Conservation (phyloP, 495 filamentous ascomycete species). For the Astrothelium subdiscretum region DNA sequence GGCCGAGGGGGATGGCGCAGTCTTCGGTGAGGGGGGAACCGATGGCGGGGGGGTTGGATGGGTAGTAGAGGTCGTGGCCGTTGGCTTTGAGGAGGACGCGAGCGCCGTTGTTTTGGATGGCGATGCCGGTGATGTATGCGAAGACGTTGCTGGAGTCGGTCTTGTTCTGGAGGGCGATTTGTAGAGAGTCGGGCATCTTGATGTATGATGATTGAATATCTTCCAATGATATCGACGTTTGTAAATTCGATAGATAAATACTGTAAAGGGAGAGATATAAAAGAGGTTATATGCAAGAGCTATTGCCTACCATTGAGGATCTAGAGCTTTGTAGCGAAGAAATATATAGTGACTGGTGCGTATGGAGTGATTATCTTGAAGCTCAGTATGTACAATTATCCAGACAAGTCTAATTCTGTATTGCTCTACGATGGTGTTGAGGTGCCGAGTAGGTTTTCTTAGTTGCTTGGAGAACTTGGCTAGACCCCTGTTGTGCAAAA, state of each 20-base stretch:
- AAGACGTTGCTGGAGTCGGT: slow-evolving; percentile 49
- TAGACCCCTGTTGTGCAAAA: background rate
- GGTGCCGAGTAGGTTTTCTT: too few relatives aligned
- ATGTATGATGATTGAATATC: background rate
- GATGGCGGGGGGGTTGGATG: slow-evolving; percentile 37
- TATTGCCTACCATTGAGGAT: background rate
- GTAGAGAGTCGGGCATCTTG: slow-evolving; percentile 17
- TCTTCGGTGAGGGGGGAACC: slow-evolving; percentile 36
- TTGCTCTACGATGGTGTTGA: background rate
- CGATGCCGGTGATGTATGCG: slow-evolving; percentile 60
- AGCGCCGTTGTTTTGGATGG: slow-evolving; percentile 47
- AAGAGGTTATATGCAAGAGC: background rate
- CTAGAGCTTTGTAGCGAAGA: background rate
- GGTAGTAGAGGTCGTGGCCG: slow-evolving; percentile 44
- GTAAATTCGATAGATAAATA: too few relatives aligned
- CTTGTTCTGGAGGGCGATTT: slow-evolving; percentile 51
- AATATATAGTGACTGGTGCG: background rate
- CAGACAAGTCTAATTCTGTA: background rate
- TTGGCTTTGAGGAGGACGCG: slow-evolving; percentile 53
- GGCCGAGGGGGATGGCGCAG: slow-evolving; percentile 52
- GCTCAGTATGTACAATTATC: too few relatives aligned
- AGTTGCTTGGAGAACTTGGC: too few relatives aligned
- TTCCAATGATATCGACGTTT: background rate
- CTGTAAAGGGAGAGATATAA: too few relatives aligned
- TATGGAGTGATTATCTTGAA: too few relatives aligned